These are phyloP conservation scores for Claviceps sp. DNA, from an alignment of 2,329 filamentous ascomycete species.

Conservation along the genomic window DNA sequence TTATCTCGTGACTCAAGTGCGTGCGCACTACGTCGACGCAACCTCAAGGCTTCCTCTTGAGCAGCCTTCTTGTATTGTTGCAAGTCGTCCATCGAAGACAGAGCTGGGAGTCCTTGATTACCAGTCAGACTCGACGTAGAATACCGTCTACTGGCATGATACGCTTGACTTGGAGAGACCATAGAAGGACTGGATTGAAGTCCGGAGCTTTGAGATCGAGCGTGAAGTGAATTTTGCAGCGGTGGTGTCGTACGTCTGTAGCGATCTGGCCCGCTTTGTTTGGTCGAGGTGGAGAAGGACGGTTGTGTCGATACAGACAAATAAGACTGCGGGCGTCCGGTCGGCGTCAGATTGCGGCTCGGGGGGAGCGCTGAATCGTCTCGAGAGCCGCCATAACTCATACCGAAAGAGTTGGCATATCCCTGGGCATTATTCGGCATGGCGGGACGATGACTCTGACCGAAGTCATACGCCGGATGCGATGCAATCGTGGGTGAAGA, in stretches of 20 bases:
- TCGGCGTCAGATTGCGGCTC: conserved; percentile 26
- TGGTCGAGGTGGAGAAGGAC: conserved; percentile 24
- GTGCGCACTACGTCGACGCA: conserved; percentile 73
- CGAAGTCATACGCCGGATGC: conserved; percentile 13
- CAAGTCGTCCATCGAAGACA: conserved; percentile 53
- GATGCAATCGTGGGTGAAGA: conserved; percentile 31
- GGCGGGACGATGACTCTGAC: conserved; percentile 10
- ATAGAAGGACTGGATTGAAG: conserved; percentile 19
- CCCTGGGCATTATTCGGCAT: conserved; percentile 24
- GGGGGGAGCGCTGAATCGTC: conserved; percentile 38
- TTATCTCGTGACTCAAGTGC: conserved; percentile 32
- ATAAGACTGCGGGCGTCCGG: conserved; percentile 30
- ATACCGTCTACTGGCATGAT: conserved; percentile 14
- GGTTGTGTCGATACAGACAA: conserved; percentile 31
- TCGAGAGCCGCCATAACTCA: conserved; percentile 29
- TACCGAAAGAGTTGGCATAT: conserved; percentile 22
- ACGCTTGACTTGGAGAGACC: conserved; percentile 11
- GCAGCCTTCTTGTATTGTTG: conserved; percentile 42
- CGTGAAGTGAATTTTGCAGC: conserved; percentile 22
- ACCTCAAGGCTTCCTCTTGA: conserved; percentile 60
- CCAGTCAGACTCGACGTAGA: conserved; percentile 34
- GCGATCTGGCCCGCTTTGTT: conserved; percentile 54
- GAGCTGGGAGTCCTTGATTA: conserved; percentile 27
- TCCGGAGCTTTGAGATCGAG: conserved; percentile 23
- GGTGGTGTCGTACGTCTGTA: conserved; percentile 57